phyloP scores from a whole-genome alignment of 257 asterid species.

The Ajuga chamaepitys region DNA sequence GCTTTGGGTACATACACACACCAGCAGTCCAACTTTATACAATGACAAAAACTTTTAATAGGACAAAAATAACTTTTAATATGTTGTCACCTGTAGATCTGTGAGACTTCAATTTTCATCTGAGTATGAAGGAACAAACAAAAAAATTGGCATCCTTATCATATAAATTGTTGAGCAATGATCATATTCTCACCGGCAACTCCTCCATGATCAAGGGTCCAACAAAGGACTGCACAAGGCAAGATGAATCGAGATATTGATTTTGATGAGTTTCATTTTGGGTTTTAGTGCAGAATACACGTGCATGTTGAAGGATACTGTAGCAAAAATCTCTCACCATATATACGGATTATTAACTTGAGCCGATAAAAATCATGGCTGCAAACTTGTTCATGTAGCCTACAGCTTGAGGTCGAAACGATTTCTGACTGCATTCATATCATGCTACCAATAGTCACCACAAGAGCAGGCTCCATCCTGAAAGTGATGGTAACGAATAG shows the following conservation, averaged over 20 bases:
- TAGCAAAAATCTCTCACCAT: not conserved
- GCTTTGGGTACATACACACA: too few relatives aligned
- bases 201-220: slow-evolving; percentile 1
- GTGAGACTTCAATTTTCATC: too few relatives aligned
- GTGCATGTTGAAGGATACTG: not conserved
- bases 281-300: not conserved
- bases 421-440: not conserved
- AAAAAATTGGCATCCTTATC: too few relatives aligned
- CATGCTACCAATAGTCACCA: slow-evolving; percentile 87
- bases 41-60: too few relatives aligned
- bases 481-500: slow-evolving; percentile 89
- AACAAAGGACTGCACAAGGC: slow-evolving; percentile 5
- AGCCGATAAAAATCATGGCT: not conserved
- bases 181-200: slow-evolving; percentile 12
- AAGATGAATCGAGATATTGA: not conserved
- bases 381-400: not conserved
- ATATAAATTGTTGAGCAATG: not conserved
- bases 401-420: not conserved
- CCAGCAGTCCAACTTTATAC: too few relatives aligned
- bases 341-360: not conserved
- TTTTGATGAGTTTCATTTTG: not conserved
- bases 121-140: too few relatives aligned
- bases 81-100: too few relatives aligned
- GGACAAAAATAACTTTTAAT: too few relatives aligned
- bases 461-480: slow-evolving; percentile 74